A percentile compares a stretch with the other conserved stretches of the same genome.
These are phyloP conservation scores for Reutealis trisperma DNA, from an alignment of 345 rosid species.

Conservation along the genomic window DNA sequence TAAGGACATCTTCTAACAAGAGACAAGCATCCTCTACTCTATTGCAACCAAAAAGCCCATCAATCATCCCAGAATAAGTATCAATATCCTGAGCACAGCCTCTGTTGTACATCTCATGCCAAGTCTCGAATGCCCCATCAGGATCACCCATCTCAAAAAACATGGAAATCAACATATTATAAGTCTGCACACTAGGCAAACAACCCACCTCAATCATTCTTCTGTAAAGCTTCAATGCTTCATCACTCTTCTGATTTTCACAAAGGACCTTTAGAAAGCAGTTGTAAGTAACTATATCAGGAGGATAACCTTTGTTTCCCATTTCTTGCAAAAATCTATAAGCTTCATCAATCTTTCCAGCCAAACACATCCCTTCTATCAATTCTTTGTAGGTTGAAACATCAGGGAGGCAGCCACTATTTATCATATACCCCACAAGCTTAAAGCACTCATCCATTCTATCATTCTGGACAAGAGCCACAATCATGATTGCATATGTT, in stretches of 20 bases:
- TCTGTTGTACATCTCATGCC: conserved; percentile 78
- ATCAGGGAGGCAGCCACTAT: conserved; percentile 85
- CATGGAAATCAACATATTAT: conserved; percentile 82
- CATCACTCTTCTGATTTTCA: conserved; percentile 58
- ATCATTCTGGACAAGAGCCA: conserved; percentile 60
- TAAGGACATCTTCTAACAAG: conserved; percentile 68
- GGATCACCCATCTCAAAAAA: conserved; percentile 65
- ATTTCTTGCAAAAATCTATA: conserved; percentile 79
- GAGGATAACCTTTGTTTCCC: conserved; percentile 83
- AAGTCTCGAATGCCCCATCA: conserved; percentile 70
- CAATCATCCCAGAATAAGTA: conserved; percentile 81
- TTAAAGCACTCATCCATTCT: conserved; percentile 64
- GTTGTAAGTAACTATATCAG: conserved; percentile 84
- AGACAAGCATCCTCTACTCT: conserved; percentile 69
- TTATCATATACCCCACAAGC: conserved; percentile 71
- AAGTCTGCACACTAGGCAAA: conserved; percentile 83
- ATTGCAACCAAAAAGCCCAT: conserved; percentile 72
- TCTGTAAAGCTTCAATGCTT: conserved; percentile 67
- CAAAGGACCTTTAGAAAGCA: conserved; percentile 89
- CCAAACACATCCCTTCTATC: conserved; percentile 77
- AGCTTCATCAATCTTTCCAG: conserved; percentile 75
- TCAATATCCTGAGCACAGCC: conserved; percentile 64
- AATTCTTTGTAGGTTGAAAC: conserved; percentile 82
- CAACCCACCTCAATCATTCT: conserved; percentile 69
- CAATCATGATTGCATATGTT: conserved; percentile 73